Percentiles rank a stretch among this genome's conserved stretches.
Evolutionary conservation across 495 filamentous ascomycete species (phyloP).

Genomic region (Neurospora sp.): DNA sequence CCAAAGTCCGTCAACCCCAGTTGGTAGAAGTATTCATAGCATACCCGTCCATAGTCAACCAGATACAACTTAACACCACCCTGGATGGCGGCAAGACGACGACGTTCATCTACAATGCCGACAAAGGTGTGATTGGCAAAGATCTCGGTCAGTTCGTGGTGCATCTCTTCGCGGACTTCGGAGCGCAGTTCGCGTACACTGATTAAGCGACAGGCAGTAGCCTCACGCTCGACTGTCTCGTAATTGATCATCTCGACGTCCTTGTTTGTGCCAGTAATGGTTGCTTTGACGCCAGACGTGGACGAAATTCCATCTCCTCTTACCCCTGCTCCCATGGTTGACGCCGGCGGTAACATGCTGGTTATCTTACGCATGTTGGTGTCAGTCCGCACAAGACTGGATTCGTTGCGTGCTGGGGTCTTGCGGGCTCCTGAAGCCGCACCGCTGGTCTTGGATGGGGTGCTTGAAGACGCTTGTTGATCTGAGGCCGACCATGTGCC

Average conservation of each 20-base stretch:
- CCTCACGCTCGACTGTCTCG: constrained; percentile 57
- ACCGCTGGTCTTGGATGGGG: constrained; percentile 30
- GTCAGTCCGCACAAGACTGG: constrained; percentile 86
- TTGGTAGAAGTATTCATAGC: constrained; percentile 94
- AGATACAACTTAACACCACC: constrained; percentile 87
- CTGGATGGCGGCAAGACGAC: constrained; percentile 86
- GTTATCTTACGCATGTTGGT: constrained; percentile 89
- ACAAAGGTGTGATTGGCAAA: constrained; percentile 90
- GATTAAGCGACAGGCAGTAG: constrained; percentile 55
- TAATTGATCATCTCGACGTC: constrained; percentile 40
- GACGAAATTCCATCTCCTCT: not conserved
- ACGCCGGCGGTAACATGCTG: constrained; percentile 64
- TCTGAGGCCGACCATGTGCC: constrained; percentile 31
- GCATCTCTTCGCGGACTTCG: constrained; percentile 72
- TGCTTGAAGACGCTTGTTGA: constrained; percentile 19
- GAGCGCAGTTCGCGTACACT: constrained; percentile 77
- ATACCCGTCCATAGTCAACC: constrained; percentile 84
- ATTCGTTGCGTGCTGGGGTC: constrained; percentile 60
- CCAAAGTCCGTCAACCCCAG: constrained; percentile 92
- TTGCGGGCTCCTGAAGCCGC: constrained; percentile 20
- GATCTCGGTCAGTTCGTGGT: constrained; percentile 80
- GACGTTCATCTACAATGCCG: constrained; percentile 78
- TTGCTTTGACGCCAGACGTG: not conserved
- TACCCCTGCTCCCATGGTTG: not conserved
- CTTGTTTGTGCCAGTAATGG: constrained; percentile 2